Evolutionary conservation across 2,329 filamentous ascomycete species (phyloP).

Genomic region (Fusarium pininemorale): DNA sequence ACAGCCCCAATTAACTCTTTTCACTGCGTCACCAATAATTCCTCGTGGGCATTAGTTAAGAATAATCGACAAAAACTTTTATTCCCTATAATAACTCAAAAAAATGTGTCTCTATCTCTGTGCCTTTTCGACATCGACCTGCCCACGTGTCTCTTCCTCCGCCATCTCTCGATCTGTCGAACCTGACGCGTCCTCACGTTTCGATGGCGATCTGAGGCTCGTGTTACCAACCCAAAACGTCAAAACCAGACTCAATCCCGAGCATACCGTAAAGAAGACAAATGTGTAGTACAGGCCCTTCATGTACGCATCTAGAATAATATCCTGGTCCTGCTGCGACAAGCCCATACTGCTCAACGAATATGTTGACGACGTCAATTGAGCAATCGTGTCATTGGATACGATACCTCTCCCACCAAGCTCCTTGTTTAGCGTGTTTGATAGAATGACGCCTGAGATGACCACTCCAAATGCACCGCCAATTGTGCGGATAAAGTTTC

Average conservation of each 20-base stretch:
- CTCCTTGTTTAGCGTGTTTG: neutral
- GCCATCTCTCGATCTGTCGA: neutral
- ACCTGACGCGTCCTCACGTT: neutral
- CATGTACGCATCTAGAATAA: neutral
- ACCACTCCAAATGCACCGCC: constrained; percentile 7
- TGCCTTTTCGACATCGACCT: neutral
- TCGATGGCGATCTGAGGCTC: neutral
- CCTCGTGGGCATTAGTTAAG: fast-evolving
- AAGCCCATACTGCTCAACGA: neutral
- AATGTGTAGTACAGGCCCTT: neutral
- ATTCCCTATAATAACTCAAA: neutral
- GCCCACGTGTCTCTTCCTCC: neutral
- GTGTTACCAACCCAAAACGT: constrained; percentile 1
- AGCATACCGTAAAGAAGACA: neutral
- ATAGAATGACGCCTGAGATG: neutral
- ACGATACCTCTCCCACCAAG: neutral
- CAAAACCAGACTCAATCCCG: neutral
- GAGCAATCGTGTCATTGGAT: neutral
- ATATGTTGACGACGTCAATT: neutral
- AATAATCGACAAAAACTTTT: neutral
- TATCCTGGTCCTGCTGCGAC: neutral
- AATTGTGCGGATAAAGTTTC: neutral
- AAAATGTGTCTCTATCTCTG: neutral
- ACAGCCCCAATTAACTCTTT: too few relatives aligned
- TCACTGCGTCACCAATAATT: neutral